Conservation (phyloP, 192 early-diverging fungal species). For the Rhizoclosmatium sp. region DNA sequence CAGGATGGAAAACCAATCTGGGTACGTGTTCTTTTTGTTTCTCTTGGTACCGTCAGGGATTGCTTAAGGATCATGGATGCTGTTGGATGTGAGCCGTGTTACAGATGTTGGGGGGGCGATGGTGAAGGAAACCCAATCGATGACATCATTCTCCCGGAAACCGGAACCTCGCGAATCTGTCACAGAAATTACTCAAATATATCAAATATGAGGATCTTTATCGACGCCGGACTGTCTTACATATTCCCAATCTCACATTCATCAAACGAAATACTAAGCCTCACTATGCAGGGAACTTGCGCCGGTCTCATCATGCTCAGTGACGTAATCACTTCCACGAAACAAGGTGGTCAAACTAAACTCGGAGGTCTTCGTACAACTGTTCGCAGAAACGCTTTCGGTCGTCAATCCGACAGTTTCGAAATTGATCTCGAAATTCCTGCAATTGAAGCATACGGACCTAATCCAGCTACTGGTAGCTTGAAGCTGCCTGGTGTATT, state of each 20-base stretch:
- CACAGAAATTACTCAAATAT: no score
- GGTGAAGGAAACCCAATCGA: no score
- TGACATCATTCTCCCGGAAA: no score
- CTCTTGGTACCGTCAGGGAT: not conserved
- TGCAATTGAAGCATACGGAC: conserved; percentile 44
- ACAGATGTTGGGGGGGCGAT: no score
- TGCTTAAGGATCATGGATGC: no score
- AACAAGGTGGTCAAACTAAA: conserved; percentile 86
- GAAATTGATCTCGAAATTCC: conserved; percentile 70
- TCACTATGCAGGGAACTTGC: conserved; percentile 79
- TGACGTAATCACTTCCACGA: conserved; percentile 73
- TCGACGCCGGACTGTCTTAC: no score
- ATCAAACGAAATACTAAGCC: not conserved
- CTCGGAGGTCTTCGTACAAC: conserved; percentile 84
- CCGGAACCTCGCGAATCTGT: no score
- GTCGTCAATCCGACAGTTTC: conserved; percentile 92
- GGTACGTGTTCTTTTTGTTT: conserved; percentile 35
- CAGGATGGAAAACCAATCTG: conserved; percentile 79
- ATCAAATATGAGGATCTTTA: no score
- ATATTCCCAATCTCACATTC: no score
- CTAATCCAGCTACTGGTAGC: conserved; percentile 13
- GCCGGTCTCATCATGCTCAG: conserved; percentile 95
- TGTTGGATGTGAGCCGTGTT: no score
- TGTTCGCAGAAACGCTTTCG: conserved; percentile 94
- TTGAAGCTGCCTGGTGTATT: conserved; percentile 77